These are phyloP conservation scores for Rubus idaeus DNA, from an alignment of 306 rosid genomes.

Conservation along the genomic window DNA sequence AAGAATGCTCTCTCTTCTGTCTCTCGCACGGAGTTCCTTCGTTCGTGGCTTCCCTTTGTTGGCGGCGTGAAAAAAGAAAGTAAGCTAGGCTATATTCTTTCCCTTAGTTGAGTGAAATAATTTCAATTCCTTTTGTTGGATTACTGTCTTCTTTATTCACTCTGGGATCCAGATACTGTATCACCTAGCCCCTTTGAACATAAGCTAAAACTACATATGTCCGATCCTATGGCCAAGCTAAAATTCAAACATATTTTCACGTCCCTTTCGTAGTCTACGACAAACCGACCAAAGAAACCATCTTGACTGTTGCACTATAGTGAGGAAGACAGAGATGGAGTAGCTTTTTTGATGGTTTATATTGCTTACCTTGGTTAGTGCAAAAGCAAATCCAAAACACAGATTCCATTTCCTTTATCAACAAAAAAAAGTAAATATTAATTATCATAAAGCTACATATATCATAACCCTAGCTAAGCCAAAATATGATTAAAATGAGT, in stretches of 20 bases:
- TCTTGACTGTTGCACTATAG: constrained; percentile 21
- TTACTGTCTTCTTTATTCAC: not conserved
- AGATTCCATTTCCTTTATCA: constrained; percentile 44
- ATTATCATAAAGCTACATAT: constrained; percentile 23
- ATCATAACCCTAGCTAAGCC: not conserved
- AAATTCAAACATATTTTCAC: constrained; percentile 10
- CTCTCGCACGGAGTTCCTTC: too few species aligned
- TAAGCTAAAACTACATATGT: not conserved
- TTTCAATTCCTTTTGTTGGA: not conserved
- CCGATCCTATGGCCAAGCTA: not conserved
- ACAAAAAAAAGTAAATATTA: constrained; percentile 8
- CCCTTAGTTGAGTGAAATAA: too few species aligned
- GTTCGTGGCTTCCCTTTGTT: too few species aligned
- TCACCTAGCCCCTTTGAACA: not conserved
- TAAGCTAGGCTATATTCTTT: too few species aligned
- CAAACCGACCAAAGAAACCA: constrained; percentile 46
- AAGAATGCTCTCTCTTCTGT: too few species aligned
- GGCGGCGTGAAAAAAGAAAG: too few species aligned
- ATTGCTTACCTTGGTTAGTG: constrained; percentile 45
- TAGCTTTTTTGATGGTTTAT: constrained; percentile 43
- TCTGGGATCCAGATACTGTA: not conserved
- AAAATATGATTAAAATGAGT: not conserved
- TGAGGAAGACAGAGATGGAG: constrained; percentile 21
- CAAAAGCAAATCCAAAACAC: constrained; percentile 43
- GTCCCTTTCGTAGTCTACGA: constrained; percentile 31